These are phyloP conservation scores for Entoloma clypeatum DNA, from an alignment of 1,284 basidiomycete genomes.

Conservation along the genomic window DNA sequence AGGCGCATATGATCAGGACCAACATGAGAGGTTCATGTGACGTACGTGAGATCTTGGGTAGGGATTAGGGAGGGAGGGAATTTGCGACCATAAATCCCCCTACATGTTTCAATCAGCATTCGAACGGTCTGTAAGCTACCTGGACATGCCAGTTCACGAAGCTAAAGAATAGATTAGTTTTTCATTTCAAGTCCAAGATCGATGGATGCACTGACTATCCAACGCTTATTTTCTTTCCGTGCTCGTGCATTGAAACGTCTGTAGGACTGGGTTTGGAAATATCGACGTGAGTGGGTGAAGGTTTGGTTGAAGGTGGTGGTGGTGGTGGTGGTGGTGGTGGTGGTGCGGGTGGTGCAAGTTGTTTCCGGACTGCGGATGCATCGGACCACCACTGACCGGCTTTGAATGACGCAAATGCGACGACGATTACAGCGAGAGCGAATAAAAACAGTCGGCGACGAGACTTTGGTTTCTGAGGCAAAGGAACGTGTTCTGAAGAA, in stretches of 20 bases:
- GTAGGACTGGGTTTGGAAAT: slow-evolving; percentile 15
- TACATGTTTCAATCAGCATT: slow-evolving; percentile 29
- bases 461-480: slow-evolving; percentile 2
- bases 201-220: slow-evolving; percentile 60
- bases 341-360: slow-evolving; percentile 13
- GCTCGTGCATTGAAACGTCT: slow-evolving; percentile 22
- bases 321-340: slow-evolving; percentile 11
- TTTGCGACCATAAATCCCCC: slow-evolving; percentile 96
- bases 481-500: slow-evolving; percentile 1
- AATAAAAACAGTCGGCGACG: slow-evolving; percentile 25
- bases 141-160: slow-evolving; percentile 64
- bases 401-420: slow-evolving; percentile 42
- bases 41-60: slow-evolving; percentile 78
- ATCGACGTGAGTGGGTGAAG: slow-evolving; percentile 11
- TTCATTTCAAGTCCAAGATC: slow-evolving; percentile 3
- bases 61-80: slow-evolving; percentile 83
- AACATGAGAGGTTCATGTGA: slow-evolving; percentile 18
- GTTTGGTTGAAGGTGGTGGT: slow-evolving; percentile 19
- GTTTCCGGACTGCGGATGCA: slow-evolving; percentile 12
- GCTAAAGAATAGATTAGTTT: slow-evolving; percentile 33
- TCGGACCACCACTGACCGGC: slow-evolving; percentile 44
- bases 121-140: slow-evolving; percentile 1
- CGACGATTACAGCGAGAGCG: slow-evolving; percentile 31
- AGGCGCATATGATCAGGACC: slow-evolving; percentile 12
- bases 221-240: slow-evolving; percentile 68